Percentiles rank a stretch among this genome's conserved stretches.
phyloP scores from a whole-genome alignment of 768 basidiomycete genomes.

The Leccinum barrowsii region DNA sequence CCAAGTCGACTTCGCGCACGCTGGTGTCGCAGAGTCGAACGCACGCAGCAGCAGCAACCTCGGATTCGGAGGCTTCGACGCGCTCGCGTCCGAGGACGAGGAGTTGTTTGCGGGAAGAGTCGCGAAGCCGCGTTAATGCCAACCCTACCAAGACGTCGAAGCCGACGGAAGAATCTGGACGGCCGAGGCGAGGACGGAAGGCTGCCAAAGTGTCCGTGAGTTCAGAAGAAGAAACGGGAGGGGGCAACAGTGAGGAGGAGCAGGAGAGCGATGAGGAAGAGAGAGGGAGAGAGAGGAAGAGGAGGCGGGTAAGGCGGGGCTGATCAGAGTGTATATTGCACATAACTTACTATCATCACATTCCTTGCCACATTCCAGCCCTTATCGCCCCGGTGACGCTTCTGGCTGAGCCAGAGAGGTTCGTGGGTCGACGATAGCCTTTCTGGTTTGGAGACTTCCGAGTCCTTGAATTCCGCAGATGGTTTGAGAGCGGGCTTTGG shows the following conservation, averaged over 20 bases:
- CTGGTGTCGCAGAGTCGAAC: slow-evolving; percentile 21
- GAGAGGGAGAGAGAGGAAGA: slow-evolving; percentile 28
- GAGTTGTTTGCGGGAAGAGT: slow-evolving; percentile 23
- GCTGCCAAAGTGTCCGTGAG: background rate
- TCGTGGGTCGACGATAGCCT: no score
- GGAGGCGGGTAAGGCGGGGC: slow-evolving; percentile 21
- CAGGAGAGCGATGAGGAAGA: slow-evolving; percentile 11
- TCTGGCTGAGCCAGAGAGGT: no score
- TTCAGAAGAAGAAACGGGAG: slow-evolving; percentile 11
- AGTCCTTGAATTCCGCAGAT: no score
- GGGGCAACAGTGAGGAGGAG: slow-evolving; percentile 1
- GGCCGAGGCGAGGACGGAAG: slow-evolving; percentile 2
- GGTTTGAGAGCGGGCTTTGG: no score
- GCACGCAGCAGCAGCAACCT: background rate
- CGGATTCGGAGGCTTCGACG: slow-evolving; percentile 24
- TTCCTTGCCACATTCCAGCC: no score
- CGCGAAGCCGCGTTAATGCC: slow-evolving; percentile 2
- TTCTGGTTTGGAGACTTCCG: no score
- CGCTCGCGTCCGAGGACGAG: slow-evolving; percentile 22
- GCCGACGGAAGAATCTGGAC: background rate
- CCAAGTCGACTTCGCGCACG: slow-evolving; percentile 18
- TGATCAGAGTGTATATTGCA: background rate
- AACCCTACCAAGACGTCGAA: slow-evolving; percentile 12
- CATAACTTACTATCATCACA: no score
- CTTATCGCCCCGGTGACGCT: no score